These are phyloP conservation scores for Yamadazyma takamatsuzukensis DNA, from an alignment of 805 yeast genomes.

Conservation along the genomic window DNA sequence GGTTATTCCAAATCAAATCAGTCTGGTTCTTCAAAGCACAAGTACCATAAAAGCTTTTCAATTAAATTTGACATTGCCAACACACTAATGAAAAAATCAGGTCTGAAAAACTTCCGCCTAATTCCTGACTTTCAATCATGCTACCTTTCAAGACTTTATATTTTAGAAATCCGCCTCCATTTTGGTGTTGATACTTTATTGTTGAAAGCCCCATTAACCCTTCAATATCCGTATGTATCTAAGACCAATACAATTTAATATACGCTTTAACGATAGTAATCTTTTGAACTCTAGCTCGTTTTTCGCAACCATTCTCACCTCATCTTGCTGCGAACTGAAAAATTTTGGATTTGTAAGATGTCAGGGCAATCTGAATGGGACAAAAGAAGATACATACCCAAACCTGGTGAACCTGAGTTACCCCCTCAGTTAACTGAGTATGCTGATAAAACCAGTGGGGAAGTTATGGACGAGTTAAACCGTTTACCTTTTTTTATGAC, in stretches of 20 bases:
- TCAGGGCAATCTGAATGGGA: constrained; percentile 39
- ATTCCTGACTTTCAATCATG: constrained; percentile 40
- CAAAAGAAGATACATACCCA: constrained; percentile 35
- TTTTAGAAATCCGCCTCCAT: constrained; percentile 21
- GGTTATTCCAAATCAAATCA: too few species aligned
- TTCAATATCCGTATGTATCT: constrained; percentile 18
- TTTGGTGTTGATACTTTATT: constrained; percentile 20
- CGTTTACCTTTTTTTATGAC: constrained; percentile 94
- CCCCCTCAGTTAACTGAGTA: constrained; percentile 79
- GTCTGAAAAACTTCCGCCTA: constrained; percentile 25
- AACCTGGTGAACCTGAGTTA: constrained; percentile 62
- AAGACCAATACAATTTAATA: too few species aligned
- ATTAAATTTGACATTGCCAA: constrained; percentile 21
- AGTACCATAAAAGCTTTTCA: constrained; percentile 5
- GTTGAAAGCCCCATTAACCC: constrained; percentile 23
- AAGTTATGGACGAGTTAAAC: constrained; percentile 73
- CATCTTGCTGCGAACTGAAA: constrained; percentile 1
- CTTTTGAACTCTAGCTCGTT: too few species aligned
- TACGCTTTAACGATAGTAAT: too few species aligned
- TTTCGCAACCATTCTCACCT: too few species aligned
- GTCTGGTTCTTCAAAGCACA: too few species aligned
- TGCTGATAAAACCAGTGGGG: constrained; percentile 64
- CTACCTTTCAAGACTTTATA: constrained; percentile 30
- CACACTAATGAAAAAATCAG: constrained; percentile 1
- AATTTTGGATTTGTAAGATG: constrained; percentile 4